A percentile compares a stretch with the other conserved stretches of the same genome.
phyloP scores from a whole-genome alignment of 441 rosid genomes.

The Corymbia citriodora region DNA sequence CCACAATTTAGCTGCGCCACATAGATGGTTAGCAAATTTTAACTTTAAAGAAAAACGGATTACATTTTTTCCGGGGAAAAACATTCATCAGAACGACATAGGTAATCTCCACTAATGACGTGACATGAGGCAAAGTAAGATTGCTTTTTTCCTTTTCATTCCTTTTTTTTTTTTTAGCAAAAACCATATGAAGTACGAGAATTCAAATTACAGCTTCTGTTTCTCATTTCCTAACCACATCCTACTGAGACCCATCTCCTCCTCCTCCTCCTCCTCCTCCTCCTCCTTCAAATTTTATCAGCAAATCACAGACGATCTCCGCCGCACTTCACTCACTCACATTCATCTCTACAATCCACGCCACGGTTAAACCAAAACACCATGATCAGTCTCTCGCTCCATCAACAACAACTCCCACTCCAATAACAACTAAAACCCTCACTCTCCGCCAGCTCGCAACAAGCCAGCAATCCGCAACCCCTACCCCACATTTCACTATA shows the following conservation, averaged over 20 bases:
- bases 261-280: neutral
- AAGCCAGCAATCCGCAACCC: neutral
- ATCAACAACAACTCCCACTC: neutral
- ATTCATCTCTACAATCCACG: neutral
- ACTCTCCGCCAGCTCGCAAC: neutral
- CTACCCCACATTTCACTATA: neutral
- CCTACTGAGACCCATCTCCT: neutral
- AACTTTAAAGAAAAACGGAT: neutral
- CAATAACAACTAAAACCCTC: neutral
- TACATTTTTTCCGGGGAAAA: neutral
- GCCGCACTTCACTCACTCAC: neutral
- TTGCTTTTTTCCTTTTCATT: neutral
- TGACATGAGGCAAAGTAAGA: neutral
- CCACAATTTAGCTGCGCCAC: slow-evolving; percentile 15
- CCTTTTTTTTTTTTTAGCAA: neutral
- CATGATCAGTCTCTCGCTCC: neutral
- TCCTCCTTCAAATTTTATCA: neutral
- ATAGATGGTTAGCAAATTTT: neutral
- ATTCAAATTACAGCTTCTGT: neutral
- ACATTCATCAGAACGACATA: neutral
- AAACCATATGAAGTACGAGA: neutral
- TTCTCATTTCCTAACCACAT: neutral
- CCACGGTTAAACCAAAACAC: neutral
- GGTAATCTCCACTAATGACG: neutral
- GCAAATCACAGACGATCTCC: neutral